phyloP scores from a whole-genome alignment of 2,329 filamentous ascomycete genomes.

The Trichoderma brevicompactum region DNA sequence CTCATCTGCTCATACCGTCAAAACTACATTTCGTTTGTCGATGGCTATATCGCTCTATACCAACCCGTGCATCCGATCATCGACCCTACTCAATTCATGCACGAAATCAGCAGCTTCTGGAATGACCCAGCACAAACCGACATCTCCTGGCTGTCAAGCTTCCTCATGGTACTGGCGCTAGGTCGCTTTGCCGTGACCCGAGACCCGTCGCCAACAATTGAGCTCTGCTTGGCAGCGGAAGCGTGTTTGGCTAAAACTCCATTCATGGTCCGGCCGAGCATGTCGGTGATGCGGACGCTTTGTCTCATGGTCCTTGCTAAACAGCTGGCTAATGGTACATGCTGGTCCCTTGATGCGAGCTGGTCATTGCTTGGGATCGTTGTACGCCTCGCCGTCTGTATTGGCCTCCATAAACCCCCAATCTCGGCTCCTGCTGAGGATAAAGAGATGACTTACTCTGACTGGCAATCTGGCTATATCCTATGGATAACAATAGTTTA shows the following conservation, averaged over 20 bases:
- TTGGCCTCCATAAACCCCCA: slow-evolving; percentile 13
- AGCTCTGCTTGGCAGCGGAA: slow-evolving; percentile 32
- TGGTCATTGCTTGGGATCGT: slow-evolving; percentile 13
- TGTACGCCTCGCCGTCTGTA: slow-evolving; percentile 9
- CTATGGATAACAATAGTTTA: slow-evolving; percentile 18
- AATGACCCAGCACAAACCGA: not conserved
- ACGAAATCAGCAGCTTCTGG: slow-evolving; percentile 3
- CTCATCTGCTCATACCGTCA: not conserved
- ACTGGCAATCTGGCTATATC: slow-evolving; percentile 3
- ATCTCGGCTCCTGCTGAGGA: not conserved
- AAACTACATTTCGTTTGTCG: slow-evolving; percentile 1
- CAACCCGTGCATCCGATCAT: slow-evolving; percentile 17
- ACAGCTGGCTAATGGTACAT: slow-evolving; percentile 28
- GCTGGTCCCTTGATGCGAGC: slow-evolving; percentile 15
- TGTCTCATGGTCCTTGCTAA: slow-evolving; percentile 31
- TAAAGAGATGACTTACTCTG: not conserved
- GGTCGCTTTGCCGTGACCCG: slow-evolving; percentile 20
- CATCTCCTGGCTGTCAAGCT: slow-evolving; percentile 27
- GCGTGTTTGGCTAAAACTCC: slow-evolving; percentile 30
- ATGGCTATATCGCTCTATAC: slow-evolving; percentile 7
- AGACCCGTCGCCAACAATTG: slow-evolving; percentile 11
- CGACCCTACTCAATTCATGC: not conserved
- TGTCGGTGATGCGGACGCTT: slow-evolving; percentile 28
- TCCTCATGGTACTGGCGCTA: slow-evolving; percentile 29
- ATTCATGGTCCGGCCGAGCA: slow-evolving; percentile 30